These are phyloP conservation scores for Pseudozyma tsukubaensis DNA, from an alignment of 1,284 basidiomycete genomes.

Conservation along the genomic window DNA sequence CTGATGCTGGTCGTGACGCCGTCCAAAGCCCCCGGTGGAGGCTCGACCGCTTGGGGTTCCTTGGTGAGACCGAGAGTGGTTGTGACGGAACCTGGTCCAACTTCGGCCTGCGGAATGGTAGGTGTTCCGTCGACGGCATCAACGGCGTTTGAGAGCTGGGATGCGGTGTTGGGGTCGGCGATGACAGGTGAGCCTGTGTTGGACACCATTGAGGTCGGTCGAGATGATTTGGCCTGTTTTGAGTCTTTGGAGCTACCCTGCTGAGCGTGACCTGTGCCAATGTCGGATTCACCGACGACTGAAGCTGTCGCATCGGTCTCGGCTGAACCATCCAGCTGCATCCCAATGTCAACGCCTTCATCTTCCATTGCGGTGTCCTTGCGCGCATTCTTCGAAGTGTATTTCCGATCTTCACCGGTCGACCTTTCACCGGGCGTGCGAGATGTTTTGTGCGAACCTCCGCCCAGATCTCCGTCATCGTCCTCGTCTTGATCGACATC, in stretches of 20 bases:
- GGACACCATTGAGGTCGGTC: conserved; percentile 10
- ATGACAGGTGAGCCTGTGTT: conserved; percentile 15
- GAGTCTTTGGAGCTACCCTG: background rate
- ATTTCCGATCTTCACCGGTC: background rate
- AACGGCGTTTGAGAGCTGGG: conserved; percentile 47
- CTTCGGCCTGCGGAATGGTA: conserved; percentile 14
- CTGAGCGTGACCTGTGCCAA: conserved; percentile 3
- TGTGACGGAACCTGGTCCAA: conserved; percentile 27
- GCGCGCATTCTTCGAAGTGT: background rate
- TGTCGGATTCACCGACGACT: conserved; percentile 11
- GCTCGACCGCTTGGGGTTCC: conserved; percentile 55
- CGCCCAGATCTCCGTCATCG: conserved; percentile 41
- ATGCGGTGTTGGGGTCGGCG: conserved; percentile 64
- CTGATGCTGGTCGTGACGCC: conserved; percentile 67
- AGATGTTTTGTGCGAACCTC: background rate
- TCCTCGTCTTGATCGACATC: conserved; percentile 19
- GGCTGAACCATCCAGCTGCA: conserved; percentile 20
- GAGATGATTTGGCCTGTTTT: background rate
- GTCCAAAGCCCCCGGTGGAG: conserved; percentile 59
- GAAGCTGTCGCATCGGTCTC: background rate
- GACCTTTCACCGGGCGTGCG: background rate
- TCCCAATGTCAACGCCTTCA: conserved; percentile 32
- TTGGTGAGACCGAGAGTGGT: conserved; percentile 56
- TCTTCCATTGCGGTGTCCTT: conserved; percentile 10
- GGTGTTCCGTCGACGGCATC: conserved; percentile 22